Evolutionary conservation across 306 rosid genomes (phyloP), one percentile per base, ranked within the genome.

Genomic region (Oemleria cerasiformis): DNA sequence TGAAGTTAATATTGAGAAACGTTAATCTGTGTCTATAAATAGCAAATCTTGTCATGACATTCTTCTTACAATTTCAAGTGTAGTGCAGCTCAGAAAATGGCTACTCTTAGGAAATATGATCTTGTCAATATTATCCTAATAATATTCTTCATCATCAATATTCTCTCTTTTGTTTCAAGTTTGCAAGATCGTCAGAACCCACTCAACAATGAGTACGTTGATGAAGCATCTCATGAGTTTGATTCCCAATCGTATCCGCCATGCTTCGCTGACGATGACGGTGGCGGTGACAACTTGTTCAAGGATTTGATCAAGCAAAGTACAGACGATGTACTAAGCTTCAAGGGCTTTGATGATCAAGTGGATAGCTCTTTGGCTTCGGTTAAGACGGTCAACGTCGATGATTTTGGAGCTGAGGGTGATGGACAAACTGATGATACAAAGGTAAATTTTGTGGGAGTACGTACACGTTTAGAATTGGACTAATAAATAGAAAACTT

Each of bases 321-420:
- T 65, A 40, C 57, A 62, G 30, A 75, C n/a, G n/a, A n/a, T 9
- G 44, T 56, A 61, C 43, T 71, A 49, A 53, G 68, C 65, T 74
- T 68, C 41, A 79, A 78, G 63, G 80, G 30, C 10, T 49, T 73
- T 39, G 55, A 44, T 43, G 23, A 40, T n/a, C n/a, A n/a, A 23
- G 34, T 59, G 64, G 81, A 23, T 34, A 49, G n/a, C 57, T 25
- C 47, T 47, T 39, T 64, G 2, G 19, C 34, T 48, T 68, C 62
- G 0, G 72, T 17, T 65, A 50, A 65, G 75, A 69, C 41, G 13
- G 77, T 90, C 58, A 83, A 73, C 78, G 94, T 88, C 39, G 43
- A 61, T 54, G 82, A 88, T 68, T 86, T 73, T 76, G 94, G 96
- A 78, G 96, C 92, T 39, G 40, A 73, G 59, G 88, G 94, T 50